phyloP scores from a whole-genome alignment of 495 filamentous ascomycete genomes.

The Parathielavia appendiculata region DNA sequence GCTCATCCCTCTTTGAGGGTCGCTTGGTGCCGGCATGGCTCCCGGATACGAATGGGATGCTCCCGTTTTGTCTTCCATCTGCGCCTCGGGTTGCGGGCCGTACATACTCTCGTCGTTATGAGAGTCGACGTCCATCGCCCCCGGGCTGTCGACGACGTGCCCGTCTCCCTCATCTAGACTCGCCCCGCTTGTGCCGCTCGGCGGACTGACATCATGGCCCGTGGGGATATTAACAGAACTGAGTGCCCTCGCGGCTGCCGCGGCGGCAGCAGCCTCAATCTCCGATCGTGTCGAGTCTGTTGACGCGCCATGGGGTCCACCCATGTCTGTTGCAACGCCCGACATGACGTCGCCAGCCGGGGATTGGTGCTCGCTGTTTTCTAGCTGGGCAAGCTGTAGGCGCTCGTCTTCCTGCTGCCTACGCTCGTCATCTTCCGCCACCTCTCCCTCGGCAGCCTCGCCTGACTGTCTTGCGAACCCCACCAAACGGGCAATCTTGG shows the following conservation, averaged over 20 bases:
- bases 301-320: conserved; percentile 44
- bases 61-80: conserved; percentile 45
- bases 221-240: conserved; percentile 35
- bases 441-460: conserved; percentile 48
- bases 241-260: conserved; percentile 27
- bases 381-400: conserved; percentile 33
- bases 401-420: conserved; percentile 48
- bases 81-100: conserved; percentile 40
- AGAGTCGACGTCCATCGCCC: conserved; percentile 41
- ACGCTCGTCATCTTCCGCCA: conserved; percentile 51
- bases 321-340: conserved; percentile 46
- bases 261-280: conserved; percentile 37
- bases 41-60: conserved; percentile 44
- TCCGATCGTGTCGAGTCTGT: conserved; percentile 29
- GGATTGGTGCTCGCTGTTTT: conserved; percentile 45
- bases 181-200: conserved; percentile 35
- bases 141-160: conserved; percentile 40
- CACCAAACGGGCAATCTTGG: conserved; percentile 49
- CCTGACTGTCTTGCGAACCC: conserved; percentile 46
- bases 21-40: conserved; percentile 39
- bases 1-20: conserved; percentile 64
- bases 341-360: conserved; percentile 51
- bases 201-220: conserved; percentile 36
- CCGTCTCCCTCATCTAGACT: conserved; percentile 35
- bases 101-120: conserved; percentile 33